Evolutionary conservation across 2,329 filamentous ascomycete species (phyloP), one percentile per base, ranked within the genome.

Genomic region (Fusarium hostae): DNA sequence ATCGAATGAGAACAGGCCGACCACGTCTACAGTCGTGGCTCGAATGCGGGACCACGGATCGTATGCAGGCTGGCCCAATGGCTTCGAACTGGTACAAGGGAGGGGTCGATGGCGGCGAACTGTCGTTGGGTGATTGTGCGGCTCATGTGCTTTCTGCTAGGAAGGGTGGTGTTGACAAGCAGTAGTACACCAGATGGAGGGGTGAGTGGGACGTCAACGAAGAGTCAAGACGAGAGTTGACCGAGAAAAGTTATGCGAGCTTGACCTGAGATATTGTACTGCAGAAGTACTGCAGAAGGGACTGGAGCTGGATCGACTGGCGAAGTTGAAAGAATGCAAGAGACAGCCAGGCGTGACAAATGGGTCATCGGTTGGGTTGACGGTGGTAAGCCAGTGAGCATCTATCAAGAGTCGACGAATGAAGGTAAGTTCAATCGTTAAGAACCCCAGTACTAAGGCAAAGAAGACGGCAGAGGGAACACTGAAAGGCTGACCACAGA

Each of bases 11-110:
- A 73, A 76, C 69, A 70, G 71, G 72, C 70, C 71, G 71, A 75
- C 76, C 75, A 76, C 74, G 71, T 77, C 76, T 75, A 78, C 74
- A 81, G 80, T 81, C 80, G 80, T 81, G 80, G 80, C 80, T 81
- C 80, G 80, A 81, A 78, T 81, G 78, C 78, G 78, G 77, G 76
- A 77, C 78, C 76, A 71, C 72, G 77, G 73, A 80, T 74, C 70
- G 75, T 77, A 81, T 81, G 80, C 79, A 81, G 75, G 78, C 72
- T 80, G 74, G 77, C 79, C 79, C 78, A 80, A 81, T 78, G 70
- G 74, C 68, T 71, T 77, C 64, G 69, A 76, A 72, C 68, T 75
- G 75, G 73, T 74, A 76, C 71, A 77, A 77, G 73, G 69, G 75
- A 77, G 73, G 73, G 71, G 73, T 72, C 59, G 62, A 65, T 74